Evolutionary conservation across 2,329 filamentous ascomycete genomes (phyloP).

Genomic region (Xylaria sp.): DNA sequence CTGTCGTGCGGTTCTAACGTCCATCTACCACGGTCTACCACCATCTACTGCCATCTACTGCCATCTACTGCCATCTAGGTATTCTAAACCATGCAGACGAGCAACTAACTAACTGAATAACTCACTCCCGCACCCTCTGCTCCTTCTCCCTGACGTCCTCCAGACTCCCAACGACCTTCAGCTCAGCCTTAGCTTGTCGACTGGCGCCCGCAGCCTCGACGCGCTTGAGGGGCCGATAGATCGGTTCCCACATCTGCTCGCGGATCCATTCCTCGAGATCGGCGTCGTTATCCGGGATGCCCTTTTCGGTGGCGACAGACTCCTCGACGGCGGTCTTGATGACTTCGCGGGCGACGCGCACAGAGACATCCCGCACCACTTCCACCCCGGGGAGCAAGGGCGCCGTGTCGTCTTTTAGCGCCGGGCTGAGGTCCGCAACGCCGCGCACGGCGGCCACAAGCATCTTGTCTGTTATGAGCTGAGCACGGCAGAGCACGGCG

Average conservation of each 20-base stretch:
- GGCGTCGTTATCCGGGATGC: slow-evolving; percentile 67
- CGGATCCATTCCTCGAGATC: slow-evolving; percentile 76
- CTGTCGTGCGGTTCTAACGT: background rate
- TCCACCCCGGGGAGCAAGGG: slow-evolving; percentile 81
- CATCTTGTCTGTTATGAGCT: slow-evolving; percentile 78
- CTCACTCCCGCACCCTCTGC: slow-evolving; percentile 19
- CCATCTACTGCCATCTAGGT: too few relatives aligned
- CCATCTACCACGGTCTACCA: too few relatives aligned
- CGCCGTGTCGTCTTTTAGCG: slow-evolving; percentile 68
- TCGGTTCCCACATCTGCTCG: slow-evolving; percentile 83
- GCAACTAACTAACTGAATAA: background rate
- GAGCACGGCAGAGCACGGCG: slow-evolving; percentile 74
- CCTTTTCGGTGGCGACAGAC: slow-evolving; percentile 70
- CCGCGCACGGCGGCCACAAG: slow-evolving; percentile 82
- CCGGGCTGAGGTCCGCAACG: slow-evolving; percentile 76
- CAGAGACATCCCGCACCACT: slow-evolving; percentile 78
- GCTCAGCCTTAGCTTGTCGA: slow-evolving; percentile 68
- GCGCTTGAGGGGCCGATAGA: slow-evolving; percentile 71
- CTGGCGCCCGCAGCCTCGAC: slow-evolving; percentile 64
- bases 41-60: too few relatives aligned
- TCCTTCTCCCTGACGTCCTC: slow-evolving; percentile 37
- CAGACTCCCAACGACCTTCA: slow-evolving; percentile 59
- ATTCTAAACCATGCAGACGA: background rate
- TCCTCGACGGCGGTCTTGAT: slow-evolving; percentile 77
- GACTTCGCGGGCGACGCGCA: slow-evolving; percentile 79